A percentile compares a stretch with the other conserved stretches of the same genome.
phyloP scores from a whole-genome alignment of 139 green algal genomes.

The Tetraselmis striata region DNA sequence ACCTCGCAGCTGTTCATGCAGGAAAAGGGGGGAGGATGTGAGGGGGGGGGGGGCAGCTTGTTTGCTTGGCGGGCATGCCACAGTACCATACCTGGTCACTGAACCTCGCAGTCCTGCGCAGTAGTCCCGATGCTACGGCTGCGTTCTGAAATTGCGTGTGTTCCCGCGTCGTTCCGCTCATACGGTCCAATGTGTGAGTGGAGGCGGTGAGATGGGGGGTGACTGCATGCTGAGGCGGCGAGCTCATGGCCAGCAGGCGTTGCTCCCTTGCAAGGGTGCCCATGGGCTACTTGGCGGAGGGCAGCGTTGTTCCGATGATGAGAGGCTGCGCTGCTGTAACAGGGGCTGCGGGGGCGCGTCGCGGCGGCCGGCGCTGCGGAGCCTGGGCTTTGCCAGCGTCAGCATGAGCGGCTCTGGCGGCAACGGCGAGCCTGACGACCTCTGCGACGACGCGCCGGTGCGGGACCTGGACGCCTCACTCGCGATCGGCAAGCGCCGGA shows the following conservation, averaged over 20 bases:
- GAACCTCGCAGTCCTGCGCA: no score
- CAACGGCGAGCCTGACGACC: neutral
- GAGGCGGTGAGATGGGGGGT: neutral
- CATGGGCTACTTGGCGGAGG: no score
- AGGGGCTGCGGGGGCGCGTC: neutral
- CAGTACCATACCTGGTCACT: no score
- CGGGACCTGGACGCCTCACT: neutral
- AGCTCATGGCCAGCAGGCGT: neutral
- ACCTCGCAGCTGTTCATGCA: no score
- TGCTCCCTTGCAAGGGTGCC: no score
- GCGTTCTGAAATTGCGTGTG: no score
- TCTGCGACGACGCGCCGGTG: neutral
- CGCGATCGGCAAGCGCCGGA: neutral
- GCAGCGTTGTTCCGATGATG: neutral
- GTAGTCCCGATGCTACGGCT: no score
- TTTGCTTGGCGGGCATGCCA: no score
- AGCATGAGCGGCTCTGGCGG: neutral
- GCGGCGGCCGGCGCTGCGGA: neutral
- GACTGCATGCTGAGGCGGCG: neutral
- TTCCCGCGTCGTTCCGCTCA: no score
- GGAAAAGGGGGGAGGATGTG: no score
- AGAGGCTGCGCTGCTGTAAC: neutral
- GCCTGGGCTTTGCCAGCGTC: neutral
- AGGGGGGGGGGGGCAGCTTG: no score
- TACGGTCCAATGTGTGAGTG: neutral